Base-by-base conservation (phyloP, 306 rosid genomes). In the Datisca glomerata region DNA sequence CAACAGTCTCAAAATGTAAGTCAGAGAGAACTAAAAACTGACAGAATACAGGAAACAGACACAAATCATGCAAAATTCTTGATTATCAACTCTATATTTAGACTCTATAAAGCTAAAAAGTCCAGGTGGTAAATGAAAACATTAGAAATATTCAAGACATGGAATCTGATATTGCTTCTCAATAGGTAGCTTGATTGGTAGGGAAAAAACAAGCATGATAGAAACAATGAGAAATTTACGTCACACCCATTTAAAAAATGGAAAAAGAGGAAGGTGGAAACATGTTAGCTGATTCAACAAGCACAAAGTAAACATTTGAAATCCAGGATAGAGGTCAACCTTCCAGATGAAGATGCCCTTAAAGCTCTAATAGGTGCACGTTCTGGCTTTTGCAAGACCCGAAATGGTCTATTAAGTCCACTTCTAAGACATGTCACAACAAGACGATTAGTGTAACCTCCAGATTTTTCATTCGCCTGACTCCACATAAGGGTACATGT, bases 341-440 rank as follows among this genome's bases (percentile, higher is more conserved):
- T 91, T 73, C 98, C 98, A 37, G 98, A 91, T 22, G 98, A 91
- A 61, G 98, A 91, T 46, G 96, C 63, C 63, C 98, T 75, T 58
- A 91, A 69, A 40, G 98, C 98, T 65, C 96, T 78, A 65, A 91
- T 78, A 22, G 93, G 94, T 11, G 98, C 80, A 49, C 98, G 92
- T 52, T 91, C 98, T 39, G 98, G 98, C 72, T 91, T 91, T 80
- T 84, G 98, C 66, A 91, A 56, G 46, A 84, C 92, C 58, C 98
- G 86, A 67, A 91, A 84, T 59, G 61, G 69, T 72, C 70, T 91
- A 75, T 78, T 84, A 52, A 63, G 79, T 55, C 98, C 98, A 66
- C 98, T 91, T 78, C 98, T 78, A 34, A 74, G 74, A 70, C 94
- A 84, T 67, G 92, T 80, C 64, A 91, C 81, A 62, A 78, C 78